Percentiles rank a stretch among this genome's conserved stretches.
Evolutionary conservation across 495 filamentous ascomycete species (phyloP).

Genomic region (Annulohypoxylon maeteangense): DNA sequence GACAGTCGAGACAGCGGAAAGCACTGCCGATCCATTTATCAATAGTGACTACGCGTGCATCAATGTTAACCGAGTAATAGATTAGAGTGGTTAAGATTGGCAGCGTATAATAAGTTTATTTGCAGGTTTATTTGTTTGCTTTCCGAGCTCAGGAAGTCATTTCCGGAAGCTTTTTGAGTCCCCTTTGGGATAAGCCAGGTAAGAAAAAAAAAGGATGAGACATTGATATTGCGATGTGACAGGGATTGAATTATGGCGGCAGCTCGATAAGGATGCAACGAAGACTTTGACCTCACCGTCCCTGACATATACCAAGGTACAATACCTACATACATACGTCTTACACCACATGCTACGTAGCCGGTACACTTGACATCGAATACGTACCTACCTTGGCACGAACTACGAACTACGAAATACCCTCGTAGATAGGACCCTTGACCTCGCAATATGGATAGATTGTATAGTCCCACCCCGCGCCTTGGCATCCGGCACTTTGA

Average conservation of each 20-base stretch:
- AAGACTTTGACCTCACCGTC: slow-evolving; percentile 24
- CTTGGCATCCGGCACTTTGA: slow-evolving; percentile 47
- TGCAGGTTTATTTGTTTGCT: slow-evolving; percentile 19
- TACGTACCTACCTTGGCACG: too few relatives aligned
- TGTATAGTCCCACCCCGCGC: slow-evolving; percentile 44
- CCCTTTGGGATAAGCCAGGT: slow-evolving; percentile 34
- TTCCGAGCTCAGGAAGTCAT: slow-evolving; percentile 34
- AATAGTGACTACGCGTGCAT: slow-evolving; percentile 38
- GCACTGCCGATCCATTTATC: slow-evolving; percentile 41
- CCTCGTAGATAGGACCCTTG: slow-evolving; percentile 19
- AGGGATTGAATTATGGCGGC: slow-evolving; percentile 35
- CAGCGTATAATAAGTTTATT: slow-evolving; percentile 20
- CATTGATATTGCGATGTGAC: slow-evolving; percentile 41
- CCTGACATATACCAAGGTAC: slow-evolving; percentile 31
- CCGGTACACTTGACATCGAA: too few relatives aligned
- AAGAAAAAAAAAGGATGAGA: slow-evolving; percentile 32
- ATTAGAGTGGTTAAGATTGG: slow-evolving; percentile 33
- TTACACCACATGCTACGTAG: slow-evolving; percentile 3
- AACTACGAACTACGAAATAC: too few relatives aligned
- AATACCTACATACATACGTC: background rate
- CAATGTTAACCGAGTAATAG: slow-evolving; percentile 18
- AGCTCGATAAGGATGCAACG: slow-evolving; percentile 27
- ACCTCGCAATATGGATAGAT: slow-evolving; percentile 43
- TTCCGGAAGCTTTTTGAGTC: slow-evolving; percentile 32
- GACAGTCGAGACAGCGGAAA: slow-evolving; percentile 20